These are phyloP conservation scores for Chlorociboria aeruginascens DNA, from an alignment of 495 filamentous ascomycete species.

Conservation along the genomic window DNA sequence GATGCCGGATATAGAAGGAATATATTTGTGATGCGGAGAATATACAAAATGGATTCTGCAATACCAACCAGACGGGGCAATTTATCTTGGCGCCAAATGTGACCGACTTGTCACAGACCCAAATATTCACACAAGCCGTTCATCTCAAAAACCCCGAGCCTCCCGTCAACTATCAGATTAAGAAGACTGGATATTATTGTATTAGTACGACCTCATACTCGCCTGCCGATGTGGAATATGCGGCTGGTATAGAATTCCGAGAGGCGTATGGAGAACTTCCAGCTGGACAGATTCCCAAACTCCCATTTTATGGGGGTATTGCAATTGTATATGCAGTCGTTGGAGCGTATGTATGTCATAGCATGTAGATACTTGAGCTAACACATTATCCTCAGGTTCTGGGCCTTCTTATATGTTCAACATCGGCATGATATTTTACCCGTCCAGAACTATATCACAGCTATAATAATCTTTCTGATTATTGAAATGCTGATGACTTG, in stretches of 20 bases:
- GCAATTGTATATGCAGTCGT: constrained; percentile 91
- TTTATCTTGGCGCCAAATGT: constrained; percentile 73
- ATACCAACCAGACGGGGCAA: constrained; percentile 61
- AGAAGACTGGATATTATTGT: constrained; percentile 92
- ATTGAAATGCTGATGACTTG: constrained; percentile 96
- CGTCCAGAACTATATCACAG: constrained; percentile 99
- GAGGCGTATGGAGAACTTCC: constrained; percentile 96
- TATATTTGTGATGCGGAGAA: constrained; percentile 64
- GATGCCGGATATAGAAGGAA: constrained; percentile 35
- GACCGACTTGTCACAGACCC: constrained; percentile 48
- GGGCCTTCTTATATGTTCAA: constrained; percentile 92
- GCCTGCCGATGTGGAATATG: constrained; percentile 47
- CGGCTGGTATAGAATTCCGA: constrained; percentile 76
- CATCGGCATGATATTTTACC: constrained; percentile 89
- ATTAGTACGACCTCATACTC: constrained; percentile 63
- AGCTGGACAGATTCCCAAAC: constrained; percentile 87
- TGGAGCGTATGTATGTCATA: constrained; percentile 40
- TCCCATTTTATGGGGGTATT: constrained; percentile 93
- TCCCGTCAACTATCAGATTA: constrained; percentile 69
- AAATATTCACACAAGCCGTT: constrained; percentile 67
- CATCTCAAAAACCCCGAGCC: constrained; percentile 59
- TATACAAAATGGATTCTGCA: constrained; percentile 59
- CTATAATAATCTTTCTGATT: constrained; percentile 88
- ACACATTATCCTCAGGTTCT: constrained; percentile 36
- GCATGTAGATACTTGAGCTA: not conserved